These are phyloP conservation scores for Wickerhamiella shivajii DNA, from an alignment of 805 yeast genomes.

Conservation along the genomic window DNA sequence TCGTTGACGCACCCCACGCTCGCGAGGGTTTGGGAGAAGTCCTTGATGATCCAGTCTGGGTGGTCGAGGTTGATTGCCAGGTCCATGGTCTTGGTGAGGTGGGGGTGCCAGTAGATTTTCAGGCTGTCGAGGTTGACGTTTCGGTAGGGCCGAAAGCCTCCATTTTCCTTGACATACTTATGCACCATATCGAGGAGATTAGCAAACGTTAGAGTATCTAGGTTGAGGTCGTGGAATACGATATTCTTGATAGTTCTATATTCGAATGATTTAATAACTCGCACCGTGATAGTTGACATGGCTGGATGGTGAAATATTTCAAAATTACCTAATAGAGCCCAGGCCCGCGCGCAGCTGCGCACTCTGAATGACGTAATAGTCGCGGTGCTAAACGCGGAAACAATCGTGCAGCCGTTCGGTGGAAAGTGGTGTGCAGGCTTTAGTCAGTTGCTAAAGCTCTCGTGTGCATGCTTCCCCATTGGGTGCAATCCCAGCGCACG, in stretches of 20 bases:
- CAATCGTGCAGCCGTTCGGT: no score
- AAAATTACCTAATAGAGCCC: no score
- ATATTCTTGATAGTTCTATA: conserved; percentile 75
- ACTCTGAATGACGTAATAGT: no score
- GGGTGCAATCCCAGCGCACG: conserved; percentile 29
- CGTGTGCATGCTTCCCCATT: conserved; percentile 26
- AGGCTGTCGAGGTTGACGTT: conserved; percentile 50
- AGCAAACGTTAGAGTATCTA: conserved; percentile 50
- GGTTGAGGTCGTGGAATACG: conserved; percentile 53
- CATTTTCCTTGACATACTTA: conserved; percentile 37
- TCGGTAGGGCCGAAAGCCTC: conserved; percentile 70
- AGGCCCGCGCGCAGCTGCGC: no score
- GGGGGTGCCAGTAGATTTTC: conserved; percentile 88
- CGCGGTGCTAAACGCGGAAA: no score
- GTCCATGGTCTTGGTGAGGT: conserved; percentile 85
- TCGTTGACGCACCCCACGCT: conserved; percentile 56
- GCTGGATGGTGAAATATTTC: no score
- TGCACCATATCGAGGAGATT: conserved; percentile 42
- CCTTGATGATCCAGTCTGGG: conserved; percentile 53
- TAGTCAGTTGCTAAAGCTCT: no score
- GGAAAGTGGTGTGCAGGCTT: no score
- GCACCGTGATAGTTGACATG: conserved; percentile 54
- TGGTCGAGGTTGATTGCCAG: conserved; percentile 81
- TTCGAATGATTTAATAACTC: conserved; percentile 83
- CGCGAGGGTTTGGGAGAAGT: conserved; percentile 29